phyloP scores from a whole-genome alignment of 1,284 basidiomycete species.

The Ustilago hordei region DNA sequence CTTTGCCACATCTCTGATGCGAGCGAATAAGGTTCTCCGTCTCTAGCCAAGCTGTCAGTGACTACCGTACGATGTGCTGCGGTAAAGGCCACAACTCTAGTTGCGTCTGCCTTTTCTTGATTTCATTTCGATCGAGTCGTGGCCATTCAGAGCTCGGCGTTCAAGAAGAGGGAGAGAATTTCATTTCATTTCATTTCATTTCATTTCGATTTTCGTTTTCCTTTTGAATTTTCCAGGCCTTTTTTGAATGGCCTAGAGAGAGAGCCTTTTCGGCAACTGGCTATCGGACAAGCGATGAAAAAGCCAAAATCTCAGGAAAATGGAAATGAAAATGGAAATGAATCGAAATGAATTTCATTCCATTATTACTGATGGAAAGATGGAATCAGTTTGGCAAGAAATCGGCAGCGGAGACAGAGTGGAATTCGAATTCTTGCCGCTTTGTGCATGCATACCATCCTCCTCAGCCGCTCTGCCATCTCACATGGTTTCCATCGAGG shows the following conservation, averaged over 20 bases:
- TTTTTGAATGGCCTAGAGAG: neutral
- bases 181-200: constrained; percentile 20
- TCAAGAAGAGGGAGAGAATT: neutral
- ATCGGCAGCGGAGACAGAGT: neutral
- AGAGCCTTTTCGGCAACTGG: constrained; percentile 2
- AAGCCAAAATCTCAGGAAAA: neutral
- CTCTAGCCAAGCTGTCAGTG: neutral
- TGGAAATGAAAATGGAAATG: neutral
- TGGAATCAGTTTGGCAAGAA: neutral
- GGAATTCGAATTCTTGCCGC: constrained; percentile 25
- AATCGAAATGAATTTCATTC: neutral
- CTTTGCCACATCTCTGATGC: neutral
- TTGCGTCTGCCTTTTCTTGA: neutral
- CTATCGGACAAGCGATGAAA: neutral
- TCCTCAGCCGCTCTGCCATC: constrained; percentile 1
- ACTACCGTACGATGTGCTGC: neutral
- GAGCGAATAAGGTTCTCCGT: neutral
- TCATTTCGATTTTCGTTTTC: constrained; percentile 1
- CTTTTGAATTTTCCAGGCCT: neutral
- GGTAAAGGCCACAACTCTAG: neutral
- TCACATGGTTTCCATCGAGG: constrained; percentile 9
- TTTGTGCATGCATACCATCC: constrained; percentile 3
- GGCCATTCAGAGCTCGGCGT: neutral
- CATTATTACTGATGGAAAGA: too few species aligned
- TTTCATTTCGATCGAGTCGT: neutral